Conservation (phyloP, 305 asterid species). For the Petunia hybrid region DNA sequence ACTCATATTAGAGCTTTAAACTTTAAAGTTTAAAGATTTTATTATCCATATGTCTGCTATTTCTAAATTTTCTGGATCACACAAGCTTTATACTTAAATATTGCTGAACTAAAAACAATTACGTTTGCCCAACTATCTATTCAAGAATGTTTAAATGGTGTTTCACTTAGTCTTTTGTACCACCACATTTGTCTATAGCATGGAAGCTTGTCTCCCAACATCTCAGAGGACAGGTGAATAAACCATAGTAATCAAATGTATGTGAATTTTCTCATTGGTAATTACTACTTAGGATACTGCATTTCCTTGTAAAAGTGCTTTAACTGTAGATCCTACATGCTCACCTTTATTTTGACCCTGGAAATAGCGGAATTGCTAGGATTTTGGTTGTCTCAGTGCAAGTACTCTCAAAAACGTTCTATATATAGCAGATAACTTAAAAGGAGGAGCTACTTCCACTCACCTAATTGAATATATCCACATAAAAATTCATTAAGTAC, state of each 20-base stretch:
- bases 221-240: background rate
- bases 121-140: background rate
- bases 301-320: constrained; percentile 11
- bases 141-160: background rate
- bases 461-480: constrained; percentile 3
- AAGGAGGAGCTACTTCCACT: background rate
- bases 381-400: constrained; percentile 14
- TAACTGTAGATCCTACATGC: background rate
- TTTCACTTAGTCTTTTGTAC: background rate
- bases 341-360: background rate
- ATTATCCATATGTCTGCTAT: background rate
- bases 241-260: background rate
- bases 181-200: background rate
- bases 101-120: background rate
- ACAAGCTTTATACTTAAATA: background rate
- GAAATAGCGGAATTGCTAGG: background rate
- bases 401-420: background rate
- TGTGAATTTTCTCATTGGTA: background rate
- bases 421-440: background rate
- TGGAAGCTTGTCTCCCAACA: background rate
- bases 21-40: too few relatives aligned
- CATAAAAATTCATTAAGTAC: background rate
- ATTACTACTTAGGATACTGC: constrained; percentile 7
- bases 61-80: background rate
- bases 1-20: too few relatives aligned